Evolutionary conservation across 1,284 basidiomycete species (phyloP).

Genomic region (Rhodotorula sp.): DNA sequence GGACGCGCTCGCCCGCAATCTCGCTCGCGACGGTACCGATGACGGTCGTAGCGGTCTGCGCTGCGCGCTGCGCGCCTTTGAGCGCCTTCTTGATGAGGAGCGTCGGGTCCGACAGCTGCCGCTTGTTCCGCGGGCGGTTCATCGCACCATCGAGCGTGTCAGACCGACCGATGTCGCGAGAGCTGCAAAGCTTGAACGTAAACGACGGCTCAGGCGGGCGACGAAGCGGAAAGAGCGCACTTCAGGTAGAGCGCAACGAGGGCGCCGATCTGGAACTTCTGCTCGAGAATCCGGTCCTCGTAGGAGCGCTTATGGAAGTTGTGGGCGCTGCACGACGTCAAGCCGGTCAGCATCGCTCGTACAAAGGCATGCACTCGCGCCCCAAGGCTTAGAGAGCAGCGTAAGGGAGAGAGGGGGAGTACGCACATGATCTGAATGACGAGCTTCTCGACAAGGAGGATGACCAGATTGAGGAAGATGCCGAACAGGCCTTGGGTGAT

Average conservation of each 20-base stretch:
- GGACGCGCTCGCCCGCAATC: constrained; percentile 64
- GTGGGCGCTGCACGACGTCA: constrained; percentile 48
- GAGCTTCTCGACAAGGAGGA: constrained; percentile 81
- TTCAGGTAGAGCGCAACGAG: constrained; percentile 77
- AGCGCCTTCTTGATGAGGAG: constrained; percentile 70
- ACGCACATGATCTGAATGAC: constrained; percentile 74
- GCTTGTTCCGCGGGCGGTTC: constrained; percentile 52
- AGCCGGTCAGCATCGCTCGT: no score
- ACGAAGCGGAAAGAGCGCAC: constrained; percentile 2
- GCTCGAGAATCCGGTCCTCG: constrained; percentile 75
- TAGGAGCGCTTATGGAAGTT: constrained; percentile 85
- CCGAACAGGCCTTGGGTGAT: constrained; percentile 72
- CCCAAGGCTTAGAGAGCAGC: not conserved
- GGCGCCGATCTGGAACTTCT: constrained; percentile 75
- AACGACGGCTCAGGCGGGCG: not conserved
- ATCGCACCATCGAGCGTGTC: constrained; percentile 63
- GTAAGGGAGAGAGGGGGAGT: not conserved
- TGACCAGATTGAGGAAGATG: constrained; percentile 67
- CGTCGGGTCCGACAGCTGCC: constrained; percentile 58
- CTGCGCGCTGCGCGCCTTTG: constrained; percentile 69
- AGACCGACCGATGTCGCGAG: constrained; percentile 58
- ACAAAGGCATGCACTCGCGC: not conserved
- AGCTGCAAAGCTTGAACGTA: constrained; percentile 12
- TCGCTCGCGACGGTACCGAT: constrained; percentile 56
- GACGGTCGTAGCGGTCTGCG: constrained; percentile 48